phyloP scores from a whole-genome alignment of 1,284 basidiomycete species.

The Marasmius fiardii region DNA sequence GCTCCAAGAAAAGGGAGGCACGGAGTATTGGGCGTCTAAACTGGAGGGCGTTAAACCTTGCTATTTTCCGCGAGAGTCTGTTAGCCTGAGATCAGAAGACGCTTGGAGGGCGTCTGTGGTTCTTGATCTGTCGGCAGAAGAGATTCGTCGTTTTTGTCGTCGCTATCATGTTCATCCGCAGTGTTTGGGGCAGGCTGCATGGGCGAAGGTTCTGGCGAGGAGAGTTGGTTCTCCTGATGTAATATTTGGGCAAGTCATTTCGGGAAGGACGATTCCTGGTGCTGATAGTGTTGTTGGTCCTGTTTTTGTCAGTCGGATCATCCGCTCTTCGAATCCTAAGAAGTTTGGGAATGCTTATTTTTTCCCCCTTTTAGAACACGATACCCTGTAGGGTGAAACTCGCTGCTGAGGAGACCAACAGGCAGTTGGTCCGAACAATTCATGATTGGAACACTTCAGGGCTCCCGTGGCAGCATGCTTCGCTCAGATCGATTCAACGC shows the following conservation, averaged over 20 bases:
- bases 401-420: slow-evolving; percentile 24
- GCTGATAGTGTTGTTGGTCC: slow-evolving; percentile 47
- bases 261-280: slow-evolving; percentile 38
- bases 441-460: slow-evolving; percentile 38
- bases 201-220: slow-evolving; percentile 37
- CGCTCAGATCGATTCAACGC: slow-evolving; percentile 40
- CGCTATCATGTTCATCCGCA: slow-evolving; percentile 16
- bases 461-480: slow-evolving; percentile 45
- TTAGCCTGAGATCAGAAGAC: not conserved
- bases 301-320: slow-evolving; percentile 40
- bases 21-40: slow-evolving; percentile 35
- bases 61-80: slow-evolving; percentile 14
- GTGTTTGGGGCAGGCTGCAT: slow-evolving; percentile 36
- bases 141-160: slow-evolving; percentile 15
- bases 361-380: slow-evolving; percentile 37
- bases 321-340: no score
- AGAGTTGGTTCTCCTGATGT: slow-evolving; percentile 32
- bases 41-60: slow-evolving; percentile 26
- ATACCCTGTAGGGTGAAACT: slow-evolving; percentile 42
- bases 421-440: slow-evolving; percentile 33
- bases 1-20: slow-evolving; percentile 35
- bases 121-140: not conserved
- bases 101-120: slow-evolving; percentile 4
- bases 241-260: slow-evolving; percentile 47
- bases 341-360: not conserved